These are phyloP conservation scores for Boletus rubescentipes DNA, from an alignment of 768 basidiomycete genomes.

Conservation along the genomic window DNA sequence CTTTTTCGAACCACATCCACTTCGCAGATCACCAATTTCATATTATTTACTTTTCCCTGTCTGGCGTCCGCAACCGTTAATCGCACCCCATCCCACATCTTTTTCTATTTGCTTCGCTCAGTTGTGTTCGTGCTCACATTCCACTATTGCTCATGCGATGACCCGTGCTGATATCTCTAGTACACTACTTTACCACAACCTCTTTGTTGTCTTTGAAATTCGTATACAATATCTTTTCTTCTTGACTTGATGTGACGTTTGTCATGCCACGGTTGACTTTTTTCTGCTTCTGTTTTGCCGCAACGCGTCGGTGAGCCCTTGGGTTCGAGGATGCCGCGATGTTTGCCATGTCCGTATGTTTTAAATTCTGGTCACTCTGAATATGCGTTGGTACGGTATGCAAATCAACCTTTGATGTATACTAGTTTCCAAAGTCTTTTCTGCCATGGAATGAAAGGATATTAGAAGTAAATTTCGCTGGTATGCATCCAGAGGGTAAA, in stretches of 20 bases:
- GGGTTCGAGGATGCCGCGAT: constrained; percentile 2
- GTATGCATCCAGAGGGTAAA: too few species aligned
- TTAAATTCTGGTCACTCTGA: constrained; percentile 2
- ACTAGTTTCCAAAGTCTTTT: constrained; percentile 15
- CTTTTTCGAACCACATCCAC: constrained; percentile 30
- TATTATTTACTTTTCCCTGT: constrained; percentile 28
- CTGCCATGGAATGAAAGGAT: background rate
- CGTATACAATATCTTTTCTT: constrained; percentile 16
- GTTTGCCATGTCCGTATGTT: constrained; percentile 11
- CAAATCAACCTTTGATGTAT: constrained; percentile 24
- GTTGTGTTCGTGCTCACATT: constrained; percentile 21
- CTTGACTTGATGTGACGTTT: constrained; percentile 5
- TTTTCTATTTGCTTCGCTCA: constrained; percentile 13
- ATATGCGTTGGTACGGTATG: constrained; percentile 22
- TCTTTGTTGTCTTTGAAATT: constrained; percentile 18
- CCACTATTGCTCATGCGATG: constrained; percentile 31
- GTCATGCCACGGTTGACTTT: constrained; percentile 14
- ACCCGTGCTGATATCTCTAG: constrained; percentile 33
- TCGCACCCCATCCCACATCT: constrained; percentile 26
- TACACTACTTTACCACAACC: constrained; percentile 32
- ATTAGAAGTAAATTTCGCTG: too few species aligned
- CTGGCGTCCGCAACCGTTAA: constrained; percentile 29
- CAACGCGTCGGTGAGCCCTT: background rate
- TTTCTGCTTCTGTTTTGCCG: background rate
- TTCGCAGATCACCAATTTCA: constrained; percentile 28